Conservation (phyloP, 1,284 basidiomycete species). For the Cutaneotrichosporon cutaneum region DNA sequence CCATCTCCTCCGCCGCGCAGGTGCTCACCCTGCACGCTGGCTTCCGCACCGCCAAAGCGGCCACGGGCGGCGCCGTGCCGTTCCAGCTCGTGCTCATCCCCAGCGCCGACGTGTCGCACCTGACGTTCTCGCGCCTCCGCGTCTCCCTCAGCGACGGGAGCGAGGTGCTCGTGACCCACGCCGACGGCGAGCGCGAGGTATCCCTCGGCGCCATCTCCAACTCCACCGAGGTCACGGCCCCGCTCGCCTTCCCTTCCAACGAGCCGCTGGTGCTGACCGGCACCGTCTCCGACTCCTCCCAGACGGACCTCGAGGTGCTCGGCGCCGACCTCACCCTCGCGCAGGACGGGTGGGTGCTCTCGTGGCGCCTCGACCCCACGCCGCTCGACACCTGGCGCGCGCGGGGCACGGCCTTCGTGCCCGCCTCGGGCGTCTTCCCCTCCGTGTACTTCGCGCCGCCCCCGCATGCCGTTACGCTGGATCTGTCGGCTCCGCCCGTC, state of each 20-base stretch:
- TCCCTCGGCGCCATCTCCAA: constrained; percentile 8
- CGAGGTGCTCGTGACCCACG: constrained; percentile 28
- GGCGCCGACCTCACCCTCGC: constrained; percentile 30
- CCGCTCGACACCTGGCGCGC: constrained; percentile 28
- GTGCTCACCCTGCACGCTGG: constrained; percentile 60
- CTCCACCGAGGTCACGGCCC: constrained; percentile 12
- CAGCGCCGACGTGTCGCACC: constrained; percentile 33
- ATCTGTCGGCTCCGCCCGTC: constrained; percentile 61
- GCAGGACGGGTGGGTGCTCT: constrained; percentile 39
- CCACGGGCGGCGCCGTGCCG: constrained; percentile 62
- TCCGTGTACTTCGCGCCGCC: constrained; percentile 62
- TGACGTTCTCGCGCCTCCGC: constrained; percentile 39
- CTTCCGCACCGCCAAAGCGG: constrained; percentile 67
- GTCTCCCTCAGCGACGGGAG: constrained; percentile 46
- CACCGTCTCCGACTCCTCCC: constrained; percentile 4
- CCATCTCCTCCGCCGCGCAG: constrained; percentile 64
- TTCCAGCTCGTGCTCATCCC: constrained; percentile 64
- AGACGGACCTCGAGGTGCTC: constrained; percentile 31
- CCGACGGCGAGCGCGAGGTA: constrained; percentile 9
- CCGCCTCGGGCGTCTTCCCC: constrained; percentile 10
- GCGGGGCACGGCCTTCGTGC: constrained; percentile 23
- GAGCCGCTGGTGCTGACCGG: constrained; percentile 29
- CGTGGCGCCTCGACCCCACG: constrained; percentile 28
- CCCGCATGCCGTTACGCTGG: constrained; percentile 61
- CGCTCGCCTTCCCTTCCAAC: constrained; percentile 27